Conservation (phyloP, 176 grass and related monocot genomes). For the Oryza meridionalis region DNA sequence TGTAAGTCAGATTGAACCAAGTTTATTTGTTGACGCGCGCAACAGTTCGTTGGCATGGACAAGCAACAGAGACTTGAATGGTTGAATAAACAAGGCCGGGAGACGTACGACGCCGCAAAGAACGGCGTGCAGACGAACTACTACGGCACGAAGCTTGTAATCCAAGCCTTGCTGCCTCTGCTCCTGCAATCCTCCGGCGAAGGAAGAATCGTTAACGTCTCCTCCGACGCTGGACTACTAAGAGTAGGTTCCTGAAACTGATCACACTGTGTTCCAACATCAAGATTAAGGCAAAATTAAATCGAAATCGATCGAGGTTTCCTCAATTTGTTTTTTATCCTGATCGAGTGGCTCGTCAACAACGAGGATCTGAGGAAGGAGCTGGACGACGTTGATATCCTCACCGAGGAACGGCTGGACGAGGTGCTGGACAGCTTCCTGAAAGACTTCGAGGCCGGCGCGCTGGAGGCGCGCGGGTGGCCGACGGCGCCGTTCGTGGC, state of each 20-base stretch:
- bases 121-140: neutral
- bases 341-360: slow-evolving; percentile 13
- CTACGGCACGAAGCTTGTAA: slow-evolving; percentile 7
- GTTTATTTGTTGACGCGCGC: neutral
- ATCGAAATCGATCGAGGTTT: neutral
- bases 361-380: slow-evolving; percentile 51
- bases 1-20: neutral
- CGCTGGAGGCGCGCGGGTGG: neutral
- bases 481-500: slow-evolving; percentile 33
- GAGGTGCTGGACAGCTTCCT: slow-evolving; percentile 45
- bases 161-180: neutral
- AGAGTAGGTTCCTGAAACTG: neutral
- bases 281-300: neutral
- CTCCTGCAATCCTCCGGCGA: neutral
- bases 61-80: neutral
- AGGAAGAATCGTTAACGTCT: slow-evolving; percentile 8
- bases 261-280: neutral
- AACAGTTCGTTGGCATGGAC: slow-evolving; percentile 42
- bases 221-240: neutral
- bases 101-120: neutral
- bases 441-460: slow-evolving; percentile 44
- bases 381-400: slow-evolving; percentile 26
- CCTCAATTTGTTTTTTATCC: neutral
- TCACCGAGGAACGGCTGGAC: slow-evolving; percentile 54
- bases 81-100: neutral